Evolutionary conservation across 176 grass and related monocot genomes (phyloP), one percentile per base, ranked within the genome.

Genomic region (Aegilops longissima): DNA sequence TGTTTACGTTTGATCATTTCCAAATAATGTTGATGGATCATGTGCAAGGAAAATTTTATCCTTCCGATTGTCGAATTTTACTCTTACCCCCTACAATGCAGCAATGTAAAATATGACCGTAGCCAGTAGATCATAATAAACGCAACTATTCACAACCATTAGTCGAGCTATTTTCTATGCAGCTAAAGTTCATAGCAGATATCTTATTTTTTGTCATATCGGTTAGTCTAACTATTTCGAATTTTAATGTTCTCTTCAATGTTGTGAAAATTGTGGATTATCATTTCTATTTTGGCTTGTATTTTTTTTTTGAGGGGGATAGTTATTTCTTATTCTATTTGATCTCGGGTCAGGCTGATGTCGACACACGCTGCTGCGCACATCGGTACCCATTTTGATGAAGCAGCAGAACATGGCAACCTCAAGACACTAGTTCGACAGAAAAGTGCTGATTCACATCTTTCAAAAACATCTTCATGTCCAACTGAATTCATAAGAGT

Each of bases 401-500:
- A 81, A 84, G 44, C 85, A 56, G 66, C 91, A 66, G 70, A 83
- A 70, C 67, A 81, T n/a, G 40, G 77, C 24, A 92, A 82, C 56
- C 87, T 72, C 18, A 82, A 64, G 11, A 76, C 75, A 90, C 63
- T 76, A 61, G 80, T 85, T 76, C 80, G 70, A 30, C 81, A 85
- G 80, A 40, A 25, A 40, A 54, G 80, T 42, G 39, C 12, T 4
- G 34, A 86, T 80, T 85, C 89, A 56, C 61, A 86, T 70, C 68
- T 70, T 11, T 52, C 47, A 38, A 89, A 83, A 78, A 68, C 77
- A 40, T 66, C 86, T 33, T 93, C 94, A 67, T 93, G 91, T 69
- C 91, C 94, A 52, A 91, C 70, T 90, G 89, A 86, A 65, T 87
- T 78, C 31, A 78, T 82, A 51, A 85, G 74, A 66, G 11, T 70